A percentile compares a stretch with the other conserved stretches of the same genome.
phyloP scores from a whole-genome alignment of 768 basidiomycete genomes.

The Cystofilobasidium macerans region DNA sequence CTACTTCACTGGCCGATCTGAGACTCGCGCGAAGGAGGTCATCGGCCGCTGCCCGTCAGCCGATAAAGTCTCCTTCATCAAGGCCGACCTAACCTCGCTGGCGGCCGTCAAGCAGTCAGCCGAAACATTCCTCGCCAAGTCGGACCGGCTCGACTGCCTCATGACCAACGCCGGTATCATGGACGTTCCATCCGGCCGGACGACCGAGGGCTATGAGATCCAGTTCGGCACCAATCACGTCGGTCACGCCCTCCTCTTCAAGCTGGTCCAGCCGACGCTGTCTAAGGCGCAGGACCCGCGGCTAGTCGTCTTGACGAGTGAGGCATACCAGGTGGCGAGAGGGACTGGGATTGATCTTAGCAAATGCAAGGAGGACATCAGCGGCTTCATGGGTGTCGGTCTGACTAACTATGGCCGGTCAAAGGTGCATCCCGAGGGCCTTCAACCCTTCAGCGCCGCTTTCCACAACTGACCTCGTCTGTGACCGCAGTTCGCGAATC shows the following conservation, averaged over 20 bases:
- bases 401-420: not conserved
- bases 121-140: not conserved
- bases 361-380: not conserved
- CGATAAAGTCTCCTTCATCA: not conserved
- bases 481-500: not conserved
- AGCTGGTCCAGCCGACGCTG: not conserved
- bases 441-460: too few species aligned
- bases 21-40: not conserved
- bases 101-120: not conserved
- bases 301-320: not conserved
- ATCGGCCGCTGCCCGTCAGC: not conserved
- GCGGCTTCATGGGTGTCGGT: not conserved
- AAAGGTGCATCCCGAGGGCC: too few species aligned
- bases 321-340: not conserved
- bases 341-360: not conserved
- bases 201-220: not conserved
- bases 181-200: not conserved
- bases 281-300: not conserved
- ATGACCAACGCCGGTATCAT: conserved; percentile 3
- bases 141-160: not conserved
- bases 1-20: not conserved
- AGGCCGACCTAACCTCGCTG: not conserved
- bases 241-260: conserved; percentile 1
- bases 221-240: conserved; percentile 6
- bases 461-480: too few species aligned